Conservation (phyloP, 2,329 filamentous ascomycete genomes). For the Chaetomium olivaceum region DNA sequence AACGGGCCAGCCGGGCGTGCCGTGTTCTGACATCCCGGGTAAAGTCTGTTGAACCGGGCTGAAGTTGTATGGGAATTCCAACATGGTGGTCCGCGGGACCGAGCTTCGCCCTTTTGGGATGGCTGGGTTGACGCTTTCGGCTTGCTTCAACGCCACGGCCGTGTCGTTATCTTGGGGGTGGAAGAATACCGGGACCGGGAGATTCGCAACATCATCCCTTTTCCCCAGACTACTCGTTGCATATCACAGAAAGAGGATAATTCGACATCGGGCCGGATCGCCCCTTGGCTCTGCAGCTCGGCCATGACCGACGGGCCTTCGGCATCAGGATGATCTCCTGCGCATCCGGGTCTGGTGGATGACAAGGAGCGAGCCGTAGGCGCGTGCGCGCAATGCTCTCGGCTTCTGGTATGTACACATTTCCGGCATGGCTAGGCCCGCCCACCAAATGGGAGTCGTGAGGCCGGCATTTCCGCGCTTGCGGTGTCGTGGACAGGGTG, state of each 20-base stretch:
- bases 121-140: conserved; percentile 15
- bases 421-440: neutral
- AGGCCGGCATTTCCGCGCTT: conserved; percentile 7
- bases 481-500: neutral
- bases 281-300: conserved; percentile 19
- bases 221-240: neutral
- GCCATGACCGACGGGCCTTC: conserved; percentile 26
- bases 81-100: conserved; percentile 28
- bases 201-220: neutral
- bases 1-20: conserved; percentile 29
- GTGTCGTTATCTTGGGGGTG: conserved; percentile 9
- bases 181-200: conserved; percentile 4
- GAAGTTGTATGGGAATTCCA: conserved; percentile 29
- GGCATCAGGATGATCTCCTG: conserved; percentile 19
- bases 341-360: conserved; percentile 4
- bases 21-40: conserved; percentile 32
- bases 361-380: conserved; percentile 1
- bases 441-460: conserved; percentile 2
- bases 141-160: conserved; percentile 7
- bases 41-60: conserved; percentile 31
- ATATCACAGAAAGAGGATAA: conserved; percentile 16
- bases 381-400: conserved; percentile 8
- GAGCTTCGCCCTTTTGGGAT: conserved; percentile 9
- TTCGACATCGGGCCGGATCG: conserved; percentile 28
- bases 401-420: neutral